These are phyloP conservation scores for Phylloporus sp. DNA, from an alignment of 768 basidiomycete species.

Conservation along the genomic window DNA sequence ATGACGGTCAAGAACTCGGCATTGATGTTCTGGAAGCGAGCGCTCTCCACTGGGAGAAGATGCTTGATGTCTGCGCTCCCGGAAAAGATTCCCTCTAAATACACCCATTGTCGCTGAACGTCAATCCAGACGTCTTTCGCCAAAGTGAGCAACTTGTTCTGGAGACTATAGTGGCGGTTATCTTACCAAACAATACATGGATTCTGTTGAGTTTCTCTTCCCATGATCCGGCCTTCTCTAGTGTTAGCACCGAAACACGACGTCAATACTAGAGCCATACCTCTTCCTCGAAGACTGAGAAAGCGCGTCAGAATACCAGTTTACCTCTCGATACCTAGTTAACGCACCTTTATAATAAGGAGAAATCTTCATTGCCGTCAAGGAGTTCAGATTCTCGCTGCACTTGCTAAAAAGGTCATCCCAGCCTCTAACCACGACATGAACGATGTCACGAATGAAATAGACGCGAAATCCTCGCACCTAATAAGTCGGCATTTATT, in stretches of 20 bases:
- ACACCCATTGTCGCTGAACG: conserved; percentile 99
- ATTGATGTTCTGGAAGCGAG: conserved; percentile 99
- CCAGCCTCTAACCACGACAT: conserved; percentile 65
- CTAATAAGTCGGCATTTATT: conserved; percentile 96
- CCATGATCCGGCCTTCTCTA: conserved; percentile 74
- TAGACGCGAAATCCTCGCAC: conserved; percentile 32
- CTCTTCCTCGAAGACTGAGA: conserved; percentile 83
- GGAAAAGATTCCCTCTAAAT: conserved; percentile 99
- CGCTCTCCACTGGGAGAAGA: conserved; percentile 91
- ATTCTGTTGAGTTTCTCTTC: conserved; percentile 96
- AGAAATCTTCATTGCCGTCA: conserved; percentile 95
- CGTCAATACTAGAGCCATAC: conserved; percentile 30
- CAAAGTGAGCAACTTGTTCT: neutral
- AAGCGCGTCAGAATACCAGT: conserved; percentile 1
- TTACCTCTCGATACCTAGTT: neutral
- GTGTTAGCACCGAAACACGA: conserved; percentile 5
- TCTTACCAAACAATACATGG: conserved; percentile 88
- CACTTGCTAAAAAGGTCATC: conserved; percentile 97
- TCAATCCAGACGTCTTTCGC: conserved; percentile 94
- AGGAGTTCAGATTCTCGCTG: conserved; percentile 92
- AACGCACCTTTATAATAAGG: conserved; percentile 91
- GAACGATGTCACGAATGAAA: neutral
- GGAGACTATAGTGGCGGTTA: neutral
- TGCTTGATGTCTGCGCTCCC: conserved; percentile 99
- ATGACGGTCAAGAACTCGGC: conserved; percentile 96